Percentiles rank a stretch among this genome's conserved stretches.
Evolutionary conservation across 2,329 filamentous ascomycete species (phyloP).

Genomic region (Exophiala aquamarina): DNA sequence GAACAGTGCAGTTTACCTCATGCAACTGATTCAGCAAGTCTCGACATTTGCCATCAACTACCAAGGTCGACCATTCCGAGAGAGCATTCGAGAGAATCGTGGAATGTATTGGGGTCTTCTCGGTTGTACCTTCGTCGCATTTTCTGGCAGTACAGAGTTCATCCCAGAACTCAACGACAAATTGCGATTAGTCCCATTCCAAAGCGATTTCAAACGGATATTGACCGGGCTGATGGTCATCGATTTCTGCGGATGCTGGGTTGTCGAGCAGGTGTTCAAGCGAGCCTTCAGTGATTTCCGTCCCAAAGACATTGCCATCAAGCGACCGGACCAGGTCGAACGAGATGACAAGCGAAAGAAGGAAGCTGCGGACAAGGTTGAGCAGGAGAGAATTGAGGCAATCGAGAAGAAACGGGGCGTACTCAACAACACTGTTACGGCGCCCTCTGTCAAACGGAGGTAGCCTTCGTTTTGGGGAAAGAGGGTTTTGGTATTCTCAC

Average conservation of each 20-base stretch:
- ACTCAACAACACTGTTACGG: constrained; percentile 16
- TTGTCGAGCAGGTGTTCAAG: constrained; percentile 87
- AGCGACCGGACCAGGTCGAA: constrained; percentile 81
- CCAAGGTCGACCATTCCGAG: constrained; percentile 95
- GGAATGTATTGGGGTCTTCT: constrained; percentile 98
- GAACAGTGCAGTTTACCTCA: constrained; percentile 94
- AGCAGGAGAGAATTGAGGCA: constrained; percentile 27
- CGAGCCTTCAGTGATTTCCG: constrained; percentile 82
- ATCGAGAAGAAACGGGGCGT: constrained; percentile 28
- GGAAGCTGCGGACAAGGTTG: constrained; percentile 48
- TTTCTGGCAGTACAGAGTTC: constrained; percentile 92
- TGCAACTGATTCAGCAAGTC: constrained; percentile 98
- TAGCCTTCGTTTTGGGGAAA: too few relatives aligned
- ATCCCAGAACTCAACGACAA: constrained; percentile 92
- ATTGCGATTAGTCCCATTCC: constrained; percentile 90
- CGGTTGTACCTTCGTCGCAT: constrained; percentile 84
- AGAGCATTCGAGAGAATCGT: constrained; percentile 90
- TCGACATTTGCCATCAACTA: constrained; percentile 99
- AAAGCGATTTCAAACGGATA: constrained; percentile 80
- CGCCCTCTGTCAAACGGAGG: not conserved
- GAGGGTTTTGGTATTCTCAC: not conserved
- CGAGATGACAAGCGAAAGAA: constrained; percentile 70
- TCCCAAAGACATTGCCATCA: constrained; percentile 87
- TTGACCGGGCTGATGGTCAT: constrained; percentile 82
- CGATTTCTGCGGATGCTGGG: constrained; percentile 83